Conservation (phyloP, 2,329 filamentous ascomycete genomes). For the Zymoseptoria brevis region DNA sequence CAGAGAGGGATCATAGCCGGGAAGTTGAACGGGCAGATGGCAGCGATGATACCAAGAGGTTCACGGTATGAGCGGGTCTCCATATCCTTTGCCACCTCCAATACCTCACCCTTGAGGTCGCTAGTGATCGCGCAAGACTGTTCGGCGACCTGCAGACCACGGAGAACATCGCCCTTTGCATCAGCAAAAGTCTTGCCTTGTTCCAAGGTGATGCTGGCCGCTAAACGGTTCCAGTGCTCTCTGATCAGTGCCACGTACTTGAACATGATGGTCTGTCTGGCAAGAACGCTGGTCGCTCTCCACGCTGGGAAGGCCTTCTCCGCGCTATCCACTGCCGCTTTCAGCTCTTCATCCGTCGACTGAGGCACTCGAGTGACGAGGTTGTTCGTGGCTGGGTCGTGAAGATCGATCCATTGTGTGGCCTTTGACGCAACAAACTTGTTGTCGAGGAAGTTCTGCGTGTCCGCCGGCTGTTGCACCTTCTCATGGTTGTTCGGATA, state of each 20-base stretch:
- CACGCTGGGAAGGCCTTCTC: conserved; percentile 67
- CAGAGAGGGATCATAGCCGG: conserved; percentile 90
- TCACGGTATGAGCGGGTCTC: conserved; percentile 77
- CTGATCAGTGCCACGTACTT: conserved; percentile 71
- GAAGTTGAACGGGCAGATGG: conserved; percentile 87
- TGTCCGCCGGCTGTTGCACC: conserved; percentile 59
- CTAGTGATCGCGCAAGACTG: conserved; percentile 73
- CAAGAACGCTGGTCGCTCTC: conserved; percentile 63
- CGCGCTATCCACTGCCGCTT: conserved; percentile 66
- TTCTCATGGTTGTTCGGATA: conserved; percentile 67
- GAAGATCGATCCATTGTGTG: conserved; percentile 66
- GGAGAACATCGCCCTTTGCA: conserved; percentile 71
- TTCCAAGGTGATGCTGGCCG: conserved; percentile 79
- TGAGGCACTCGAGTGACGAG: conserved; percentile 76
- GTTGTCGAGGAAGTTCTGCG: conserved; percentile 77
- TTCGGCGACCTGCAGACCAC: conserved; percentile 78
- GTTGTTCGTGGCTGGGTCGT: conserved; percentile 80
- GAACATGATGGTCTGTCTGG: conserved; percentile 80
- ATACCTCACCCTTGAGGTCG: conserved; percentile 71
- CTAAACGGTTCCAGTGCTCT: conserved; percentile 77
- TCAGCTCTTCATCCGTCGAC: conserved; percentile 69
- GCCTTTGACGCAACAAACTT: conserved; percentile 62
- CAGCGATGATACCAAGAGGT: conserved; percentile 70
- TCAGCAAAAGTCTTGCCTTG: conserved; percentile 85
- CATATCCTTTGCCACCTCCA: conserved; percentile 85